Evolutionary conservation across 257 asterid species (phyloP).

Genomic region (Galeopsis tetrahit): DNA sequence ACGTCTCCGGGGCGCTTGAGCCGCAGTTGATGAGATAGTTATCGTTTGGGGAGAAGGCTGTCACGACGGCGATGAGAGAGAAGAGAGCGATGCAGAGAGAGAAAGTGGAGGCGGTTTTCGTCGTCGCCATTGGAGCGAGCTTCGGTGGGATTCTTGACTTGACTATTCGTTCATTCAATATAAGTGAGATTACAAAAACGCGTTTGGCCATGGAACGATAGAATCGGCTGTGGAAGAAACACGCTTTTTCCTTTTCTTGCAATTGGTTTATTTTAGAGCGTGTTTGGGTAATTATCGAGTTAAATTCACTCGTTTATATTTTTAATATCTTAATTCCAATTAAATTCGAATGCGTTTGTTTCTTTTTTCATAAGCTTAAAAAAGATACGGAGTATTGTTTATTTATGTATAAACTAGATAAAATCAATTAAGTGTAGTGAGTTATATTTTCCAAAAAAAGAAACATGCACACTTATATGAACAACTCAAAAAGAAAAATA

Average conservation of each 20-base stretch:
- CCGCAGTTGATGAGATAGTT: constrained; percentile 79
- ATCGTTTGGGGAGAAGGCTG: constrained; percentile 63
- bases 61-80: constrained; percentile 35
- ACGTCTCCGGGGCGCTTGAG: constrained; percentile 44
- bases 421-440: too few relatives aligned
- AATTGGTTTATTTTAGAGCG: not conserved
- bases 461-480: too few relatives aligned
- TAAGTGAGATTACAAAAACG: constrained; percentile 27
- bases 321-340: too few relatives aligned
- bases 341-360: too few relatives aligned
- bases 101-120: constrained; percentile 29
- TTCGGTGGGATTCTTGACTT: constrained; percentile 10
- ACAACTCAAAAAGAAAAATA: too few relatives aligned
- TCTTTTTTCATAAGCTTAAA: too few relatives aligned
- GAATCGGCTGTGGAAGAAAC: not conserved
- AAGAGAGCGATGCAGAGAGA: constrained; percentile 43
- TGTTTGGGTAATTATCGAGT: not conserved
- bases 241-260: not conserved
- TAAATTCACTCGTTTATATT: too few relatives aligned
- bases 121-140: constrained; percentile 48
- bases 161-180: not conserved
- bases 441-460: too few relatives aligned
- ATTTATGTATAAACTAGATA: too few relatives aligned
- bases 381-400: too few relatives aligned
- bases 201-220: constrained; percentile 35